Percentiles rank a stretch among this genome's conserved stretches.
Conservation (phyloP, 208 protist species). For the Acanthamoeba divionensis region DNA sequence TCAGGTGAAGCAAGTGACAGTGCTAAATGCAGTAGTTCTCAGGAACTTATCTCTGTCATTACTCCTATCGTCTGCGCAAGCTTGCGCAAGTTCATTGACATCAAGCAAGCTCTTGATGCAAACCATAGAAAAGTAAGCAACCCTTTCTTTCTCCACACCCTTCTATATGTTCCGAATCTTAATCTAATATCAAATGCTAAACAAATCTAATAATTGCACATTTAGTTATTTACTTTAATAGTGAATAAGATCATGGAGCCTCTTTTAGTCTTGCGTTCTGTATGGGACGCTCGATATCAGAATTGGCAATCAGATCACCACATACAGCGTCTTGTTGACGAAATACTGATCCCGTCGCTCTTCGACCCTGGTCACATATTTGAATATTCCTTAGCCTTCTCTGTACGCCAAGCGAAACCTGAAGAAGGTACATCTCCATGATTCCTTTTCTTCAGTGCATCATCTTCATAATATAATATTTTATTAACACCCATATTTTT, state of each 20-base stretch:
- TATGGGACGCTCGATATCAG: neutral
- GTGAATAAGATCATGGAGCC: conserved; percentile 5
- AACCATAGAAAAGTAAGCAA: too few species aligned
- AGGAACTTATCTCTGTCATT: too few species aligned
- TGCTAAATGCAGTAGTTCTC: too few species aligned
- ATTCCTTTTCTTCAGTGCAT: neutral
- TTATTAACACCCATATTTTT: neutral
- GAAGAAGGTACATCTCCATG: too few species aligned
- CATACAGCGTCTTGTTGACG: neutral
- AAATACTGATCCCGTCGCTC: conserved; percentile 11
- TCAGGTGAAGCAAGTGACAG: too few species aligned
- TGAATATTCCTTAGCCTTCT: conserved; percentile 38
- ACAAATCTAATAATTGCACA: too few species aligned
- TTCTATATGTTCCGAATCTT: too few species aligned
- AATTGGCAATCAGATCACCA: neutral
- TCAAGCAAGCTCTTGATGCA: too few species aligned
- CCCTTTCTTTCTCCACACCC: too few species aligned
- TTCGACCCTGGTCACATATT: conserved; percentile 22
- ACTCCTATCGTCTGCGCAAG: too few species aligned
- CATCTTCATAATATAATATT: neutral
- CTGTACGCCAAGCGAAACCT: conserved; percentile 7
- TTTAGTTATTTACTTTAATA: neutral
- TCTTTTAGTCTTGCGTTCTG: neutral
- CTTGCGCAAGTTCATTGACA: too few species aligned
- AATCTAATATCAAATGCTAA: too few species aligned